Base-by-base conservation (phyloP, 2,329 filamentous ascomycete species). In the Talaromyces sp. region DNA sequence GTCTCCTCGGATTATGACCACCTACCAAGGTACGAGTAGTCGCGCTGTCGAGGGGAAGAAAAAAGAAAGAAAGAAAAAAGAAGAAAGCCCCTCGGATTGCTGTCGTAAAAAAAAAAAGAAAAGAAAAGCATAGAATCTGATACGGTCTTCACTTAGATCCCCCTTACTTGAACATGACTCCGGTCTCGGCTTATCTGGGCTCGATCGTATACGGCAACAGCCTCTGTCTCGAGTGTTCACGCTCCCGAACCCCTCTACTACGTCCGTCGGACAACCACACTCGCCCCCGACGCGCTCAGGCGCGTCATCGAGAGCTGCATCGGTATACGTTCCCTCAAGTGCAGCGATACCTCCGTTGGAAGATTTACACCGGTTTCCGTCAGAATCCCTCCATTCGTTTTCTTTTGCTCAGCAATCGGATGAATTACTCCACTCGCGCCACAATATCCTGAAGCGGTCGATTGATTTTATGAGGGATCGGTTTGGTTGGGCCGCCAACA, bases 391-490 rank as follows among this genome's bases (percentile, higher is more conserved):
- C 53, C 95, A 99, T 76, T 99, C 95, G 1, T 99, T 99, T 78
- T 98, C 93, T 13, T 99, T 99, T 75, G 91, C 95, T 46, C 91
- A 96, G 67, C 93, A 96, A 75, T 93, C 93, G 3, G 93, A 96
- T 70, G 93, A 98, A 64, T 87, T 91, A 64, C 82, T 98, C 59
- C 90, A 96, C 73, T 96, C 86, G 73, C 89, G 95, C 58, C 93
- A 98, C 73, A 96, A 91, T 80, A 89, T 96, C 35, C 75, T 99
- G 69, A 96, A 96, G 77, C 85, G 93, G 62, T 96, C 93, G 9
- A 88, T 97, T 71, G 95, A 98, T 74, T 97, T 98, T 71, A 96
- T 99, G 89, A 89, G 90, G 70, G 92, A 97, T 72, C 90, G 90
- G 65, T 84, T 96, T 76, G 90, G 90, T 64, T 93, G 91, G 88